Evolutionary conservation across 2,329 filamentous ascomycete species (phyloP), one percentile per base, ranked within the genome.

Genomic region (Tolypocladium sp.): DNA sequence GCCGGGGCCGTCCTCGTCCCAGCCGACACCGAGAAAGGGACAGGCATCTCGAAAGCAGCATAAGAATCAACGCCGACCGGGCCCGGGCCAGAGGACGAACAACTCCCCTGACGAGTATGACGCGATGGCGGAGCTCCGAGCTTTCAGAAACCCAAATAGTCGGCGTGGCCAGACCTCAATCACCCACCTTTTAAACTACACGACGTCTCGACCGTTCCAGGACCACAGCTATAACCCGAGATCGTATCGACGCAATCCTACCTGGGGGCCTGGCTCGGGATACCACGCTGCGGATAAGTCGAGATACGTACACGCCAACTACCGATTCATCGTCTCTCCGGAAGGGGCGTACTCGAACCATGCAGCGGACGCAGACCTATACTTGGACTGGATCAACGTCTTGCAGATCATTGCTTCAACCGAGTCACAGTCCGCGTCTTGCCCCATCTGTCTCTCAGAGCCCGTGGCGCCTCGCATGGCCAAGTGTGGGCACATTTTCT

Each of bases 381-480:
- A 94, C 67, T 76, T 99, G 58, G 90, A 96, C 67, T 99, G 94
- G 94, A 83, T 86, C 64, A 86, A 91, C 65, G 90, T 99, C 57
- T 79, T 97, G 63, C 94, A 99, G 74, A 87, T 99, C 57, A 81
- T 99, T 65, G 94, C 90, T 10, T 97, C 93, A 2, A 84, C 90
- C 59, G 87, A 94, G 72, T 96, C 92, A 0, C 94, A 99, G 74
- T 81, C 86, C 51, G 84, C 92, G 3, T 91, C 90, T 27, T 99
- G 94, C 71, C 94, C 94, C 0, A 99, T 99, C 58, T 99, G 94
- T 69, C 83, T 99, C 35, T 96, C 90, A 2, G 90, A 90, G 58
- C 94, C 94, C 1, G 91, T 96, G 22, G 94, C 94, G 9, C 92
- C 94, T 38, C 87, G 94, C 59, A 99, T 99, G 93, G 92, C 94